These are phyloP conservation scores for Murraya paniculata DNA, from an alignment of 345 rosid species.

Conservation along the genomic window DNA sequence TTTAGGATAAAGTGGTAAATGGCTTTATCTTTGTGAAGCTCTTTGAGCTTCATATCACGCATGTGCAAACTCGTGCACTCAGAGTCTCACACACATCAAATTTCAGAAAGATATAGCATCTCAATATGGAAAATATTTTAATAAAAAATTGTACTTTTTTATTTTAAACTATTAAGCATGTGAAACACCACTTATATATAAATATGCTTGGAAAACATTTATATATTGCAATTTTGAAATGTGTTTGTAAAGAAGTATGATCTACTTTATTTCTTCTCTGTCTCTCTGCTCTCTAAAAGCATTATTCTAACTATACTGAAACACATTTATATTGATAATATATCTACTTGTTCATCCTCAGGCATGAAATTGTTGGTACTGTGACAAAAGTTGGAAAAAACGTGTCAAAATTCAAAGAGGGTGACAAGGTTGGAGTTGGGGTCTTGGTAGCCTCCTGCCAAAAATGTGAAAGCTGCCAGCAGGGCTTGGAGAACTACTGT, in stretches of 20 bases:
- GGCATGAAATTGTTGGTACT: constrained; percentile 82
- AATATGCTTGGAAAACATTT: neutral
- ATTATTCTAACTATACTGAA: neutral
- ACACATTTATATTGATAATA: neutral
- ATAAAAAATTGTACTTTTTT: neutral
- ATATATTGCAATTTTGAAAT: neutral
- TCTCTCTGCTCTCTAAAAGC: neutral
- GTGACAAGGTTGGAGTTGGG: constrained; percentile 78
- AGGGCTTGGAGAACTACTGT: constrained; percentile 78
- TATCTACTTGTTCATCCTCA: constrained; percentile 23
- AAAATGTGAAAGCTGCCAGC: constrained; percentile 66
- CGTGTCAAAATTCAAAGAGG: constrained; percentile 63
- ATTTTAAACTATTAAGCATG: neutral
- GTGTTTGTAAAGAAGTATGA: neutral
- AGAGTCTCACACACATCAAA: neutral
- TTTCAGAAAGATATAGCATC: neutral
- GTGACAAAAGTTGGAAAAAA: constrained; percentile 62
- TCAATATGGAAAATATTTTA: neutral
- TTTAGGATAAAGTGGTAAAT: neutral
- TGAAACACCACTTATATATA: neutral
- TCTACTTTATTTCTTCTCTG: neutral
- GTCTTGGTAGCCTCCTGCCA: constrained; percentile 68
- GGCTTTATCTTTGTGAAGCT: neutral
- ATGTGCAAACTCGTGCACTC: neutral
- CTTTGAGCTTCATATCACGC: neutral